Evolutionary conservation across 2,329 filamentous ascomycete species (phyloP).

Genomic region (Diaporthe nobilis): DNA sequence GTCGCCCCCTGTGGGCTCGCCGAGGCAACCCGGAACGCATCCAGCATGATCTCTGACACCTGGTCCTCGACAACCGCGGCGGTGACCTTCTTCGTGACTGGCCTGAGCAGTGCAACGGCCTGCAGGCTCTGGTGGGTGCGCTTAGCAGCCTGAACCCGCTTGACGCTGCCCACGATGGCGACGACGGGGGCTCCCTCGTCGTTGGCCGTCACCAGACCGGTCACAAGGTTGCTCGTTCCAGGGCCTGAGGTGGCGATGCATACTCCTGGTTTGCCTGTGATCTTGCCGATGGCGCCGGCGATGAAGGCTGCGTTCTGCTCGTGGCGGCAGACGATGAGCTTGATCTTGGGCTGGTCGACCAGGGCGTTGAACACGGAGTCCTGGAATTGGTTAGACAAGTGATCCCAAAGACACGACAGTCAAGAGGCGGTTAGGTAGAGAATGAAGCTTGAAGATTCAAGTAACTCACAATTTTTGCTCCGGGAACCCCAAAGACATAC

Average conservation of each 20-base stretch:
- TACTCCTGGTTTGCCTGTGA: constrained; percentile 61
- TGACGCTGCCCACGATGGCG: constrained; percentile 63
- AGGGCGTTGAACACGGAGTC: constrained; percentile 63
- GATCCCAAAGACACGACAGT: neutral
- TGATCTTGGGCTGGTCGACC: constrained; percentile 61
- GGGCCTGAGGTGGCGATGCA: constrained; percentile 63
- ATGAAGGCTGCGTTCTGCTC: constrained; percentile 67
- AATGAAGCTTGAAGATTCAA: too few relatives aligned
- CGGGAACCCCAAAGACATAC: constrained; percentile 62
- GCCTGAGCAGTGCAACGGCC: constrained; percentile 58
- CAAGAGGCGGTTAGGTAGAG: neutral
- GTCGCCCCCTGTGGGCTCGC: constrained; percentile 58
- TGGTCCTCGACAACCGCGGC: constrained; percentile 62
- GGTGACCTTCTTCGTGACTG: constrained; percentile 59
- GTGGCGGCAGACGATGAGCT: constrained; percentile 61
- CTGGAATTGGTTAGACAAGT: neutral
- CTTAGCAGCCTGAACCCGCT: constrained; percentile 58
- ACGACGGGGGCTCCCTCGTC: constrained; percentile 63
- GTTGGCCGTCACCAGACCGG: constrained; percentile 61
- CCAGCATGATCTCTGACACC: constrained; percentile 61
- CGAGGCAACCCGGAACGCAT: constrained; percentile 58
- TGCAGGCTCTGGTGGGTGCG: constrained; percentile 63
- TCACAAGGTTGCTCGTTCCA: constrained; percentile 62
- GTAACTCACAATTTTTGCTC: constrained; percentile 55
- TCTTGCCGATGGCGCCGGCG: constrained; percentile 60